Conservation (phyloP, 805 yeast genomes). For the Starmera dryadoides region DNA sequence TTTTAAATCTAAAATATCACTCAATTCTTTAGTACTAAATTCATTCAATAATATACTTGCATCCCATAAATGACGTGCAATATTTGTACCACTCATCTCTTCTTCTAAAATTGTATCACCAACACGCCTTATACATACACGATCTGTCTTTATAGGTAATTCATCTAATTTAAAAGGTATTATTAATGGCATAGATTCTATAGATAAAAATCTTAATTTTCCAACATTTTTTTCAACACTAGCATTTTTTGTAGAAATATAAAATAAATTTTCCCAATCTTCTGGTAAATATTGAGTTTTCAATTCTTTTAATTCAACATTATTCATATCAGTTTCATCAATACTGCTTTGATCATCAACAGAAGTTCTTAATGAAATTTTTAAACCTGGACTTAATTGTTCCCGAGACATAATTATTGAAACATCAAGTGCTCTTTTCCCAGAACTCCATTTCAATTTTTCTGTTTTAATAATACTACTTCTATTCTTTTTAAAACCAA, state of each 20-base stretch:
- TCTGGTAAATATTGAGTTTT: slow-evolving; percentile 7
- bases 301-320: slow-evolving; percentile 6
- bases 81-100: slow-evolving; percentile 28
- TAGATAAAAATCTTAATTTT: slow-evolving; percentile 7
- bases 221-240: slow-evolving; percentile 1
- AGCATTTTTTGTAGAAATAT: slow-evolving; percentile 1
- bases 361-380: slow-evolving; percentile 7
- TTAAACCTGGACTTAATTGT: slow-evolving; percentile 1
- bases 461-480: background rate
- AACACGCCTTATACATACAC: slow-evolving; percentile 10
- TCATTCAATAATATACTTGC: slow-evolving; percentile 23
- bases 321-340: slow-evolving; percentile 9
- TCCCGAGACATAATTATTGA: slow-evolving; percentile 1
- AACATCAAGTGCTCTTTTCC: slow-evolving; percentile 14
- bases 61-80: slow-evolving; percentile 38
- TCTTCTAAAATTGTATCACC: slow-evolving; percentile 18
- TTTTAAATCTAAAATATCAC: slow-evolving; percentile 4
- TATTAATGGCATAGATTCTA: slow-evolving; percentile 10
- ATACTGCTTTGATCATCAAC: slow-evolving; percentile 1
- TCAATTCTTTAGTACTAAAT: slow-evolving; percentile 3
- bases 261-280: slow-evolving; percentile 3
- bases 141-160: slow-evolving; percentile 13
- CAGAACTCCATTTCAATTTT: slow-evolving; percentile 12
- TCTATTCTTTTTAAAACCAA: background rate
- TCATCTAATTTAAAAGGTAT: slow-evolving; percentile 6